phyloP scores from a whole-genome alignment of 2,329 filamentous ascomycete species.

The Zasmidium angulare region DNA sequence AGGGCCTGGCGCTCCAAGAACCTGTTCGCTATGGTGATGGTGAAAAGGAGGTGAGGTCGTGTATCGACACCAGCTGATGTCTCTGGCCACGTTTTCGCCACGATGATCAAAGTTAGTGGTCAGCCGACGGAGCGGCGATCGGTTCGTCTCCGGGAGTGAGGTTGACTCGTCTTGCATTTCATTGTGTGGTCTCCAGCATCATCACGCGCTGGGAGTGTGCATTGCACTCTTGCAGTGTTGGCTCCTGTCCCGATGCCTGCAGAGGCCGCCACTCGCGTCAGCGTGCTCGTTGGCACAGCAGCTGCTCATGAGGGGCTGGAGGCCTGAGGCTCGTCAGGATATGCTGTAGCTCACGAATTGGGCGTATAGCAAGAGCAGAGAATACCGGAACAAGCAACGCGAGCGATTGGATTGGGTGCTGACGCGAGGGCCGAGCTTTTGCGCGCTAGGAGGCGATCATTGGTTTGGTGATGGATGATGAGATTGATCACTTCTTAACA shows the following conservation, averaged over 20 bases:
- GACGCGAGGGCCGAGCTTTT: neutral
- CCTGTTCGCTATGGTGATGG: neutral
- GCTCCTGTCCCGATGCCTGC: conserved; percentile 4
- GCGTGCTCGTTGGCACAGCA: conserved; percentile 1
- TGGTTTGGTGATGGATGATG: neutral
- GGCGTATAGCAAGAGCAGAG: neutral
- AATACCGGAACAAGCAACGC: neutral
- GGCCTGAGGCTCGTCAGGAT: too few relatives aligned
- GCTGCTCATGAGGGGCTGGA: neutral
- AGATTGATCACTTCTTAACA: neutral
- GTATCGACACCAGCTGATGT: neutral
- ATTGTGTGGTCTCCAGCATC: neutral
- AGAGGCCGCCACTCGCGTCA: conserved; percentile 3
- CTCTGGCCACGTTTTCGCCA: neutral
- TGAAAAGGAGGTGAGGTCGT: neutral
- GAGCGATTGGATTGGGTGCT: neutral
- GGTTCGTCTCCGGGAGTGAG: neutral
- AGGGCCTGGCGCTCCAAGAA: neutral
- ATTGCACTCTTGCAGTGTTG: neutral
- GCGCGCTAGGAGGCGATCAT: neutral
- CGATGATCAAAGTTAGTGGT: neutral
- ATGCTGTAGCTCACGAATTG: neutral
- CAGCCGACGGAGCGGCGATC: neutral
- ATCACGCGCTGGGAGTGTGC: too few relatives aligned
- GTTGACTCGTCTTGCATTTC: neutral